Evolutionary conservation across 805 yeast species (phyloP), one percentile per base, ranked within the genome.

Genomic region (Saturnispora bothae): DNA sequence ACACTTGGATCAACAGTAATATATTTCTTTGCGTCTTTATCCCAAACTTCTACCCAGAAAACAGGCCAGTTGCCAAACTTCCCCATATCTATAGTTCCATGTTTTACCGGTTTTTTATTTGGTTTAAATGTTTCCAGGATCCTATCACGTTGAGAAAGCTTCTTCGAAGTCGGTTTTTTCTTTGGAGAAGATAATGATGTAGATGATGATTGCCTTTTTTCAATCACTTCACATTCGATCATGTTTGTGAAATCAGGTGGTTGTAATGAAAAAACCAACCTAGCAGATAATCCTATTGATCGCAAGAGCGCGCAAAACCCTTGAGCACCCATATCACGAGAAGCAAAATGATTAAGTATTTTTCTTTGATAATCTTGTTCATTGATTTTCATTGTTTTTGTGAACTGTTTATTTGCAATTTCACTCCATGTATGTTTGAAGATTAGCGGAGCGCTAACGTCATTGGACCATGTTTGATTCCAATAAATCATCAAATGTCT

Each of bases 1-100:
- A 78, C 77, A 0, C 78, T 62, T 0, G 96, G 92, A 50, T 92
- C 98, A 2, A 86, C 66, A 2, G 94, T 73, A n/a, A 86, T 69
- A 94, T 96, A 89, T 35, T 67, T 71, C 42, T 75, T 68, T 4
- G 74, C 60, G 41, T 69, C 73, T 36, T 70, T 69, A 53, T 89
- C 88, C 95, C 95, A 89, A 0, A 83, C 95, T 54, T 92, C 98
- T 17, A 77, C 77, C 98, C 98, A 92, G 52, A 79, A 86, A 0
- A 86, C 68, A 0, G 96, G 96, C 50, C 64, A 79, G 7, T 43
- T 40, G 2, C 46, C 46, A 18, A 23, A 33, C 23, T 38, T 35
- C 6, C 35, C 39, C 1, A 26, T 4, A 12, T 29, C 20, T n/a
- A 3, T 9, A 19, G n/a, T 9, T 23, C 4, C 15, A 17, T 13